Conservation (phyloP, 306 rosid species). For the Cicer arietinum region DNA sequence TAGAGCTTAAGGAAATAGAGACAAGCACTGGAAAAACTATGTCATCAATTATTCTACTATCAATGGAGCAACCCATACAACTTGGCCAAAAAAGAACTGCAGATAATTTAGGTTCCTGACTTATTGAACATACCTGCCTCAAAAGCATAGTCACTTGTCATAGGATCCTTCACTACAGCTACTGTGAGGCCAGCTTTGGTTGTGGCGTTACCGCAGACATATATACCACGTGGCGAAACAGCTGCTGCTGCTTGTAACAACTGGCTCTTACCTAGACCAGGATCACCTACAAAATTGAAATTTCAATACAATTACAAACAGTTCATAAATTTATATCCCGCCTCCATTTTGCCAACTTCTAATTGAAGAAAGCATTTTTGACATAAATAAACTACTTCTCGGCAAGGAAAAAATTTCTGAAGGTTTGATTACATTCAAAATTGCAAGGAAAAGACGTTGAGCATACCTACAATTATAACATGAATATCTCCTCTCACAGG, state of each 20-base stretch:
- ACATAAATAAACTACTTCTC: conserved; percentile 29
- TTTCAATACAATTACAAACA: conserved; percentile 36
- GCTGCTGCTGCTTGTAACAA: conserved; percentile 94
- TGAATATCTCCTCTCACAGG: conserved; percentile 98
- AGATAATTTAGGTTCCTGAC: conserved; percentile 24
- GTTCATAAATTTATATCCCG: conserved; percentile 8
- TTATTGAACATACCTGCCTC: conserved; percentile 71
- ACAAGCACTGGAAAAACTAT: conserved; percentile 37
- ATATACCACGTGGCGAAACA: conserved; percentile 91
- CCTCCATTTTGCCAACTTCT: background rate
- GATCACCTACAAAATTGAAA: conserved; percentile 72
- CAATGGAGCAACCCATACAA: conserved; percentile 38
- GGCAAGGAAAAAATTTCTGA: conserved; percentile 24
- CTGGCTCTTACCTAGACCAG: conserved; percentile 96
- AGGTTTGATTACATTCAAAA: conserved; percentile 39
- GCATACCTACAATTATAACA: conserved; percentile 89
- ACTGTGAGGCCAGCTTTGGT: conserved; percentile 95
- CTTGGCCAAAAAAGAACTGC: conserved; percentile 37
- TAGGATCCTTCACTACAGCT: conserved; percentile 89
- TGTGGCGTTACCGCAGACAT: conserved; percentile 96
- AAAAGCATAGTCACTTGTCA: conserved; percentile 89
- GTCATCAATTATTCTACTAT: conserved; percentile 25
- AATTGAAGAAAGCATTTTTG: conserved; percentile 32
- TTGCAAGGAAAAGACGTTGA: conserved; percentile 45
- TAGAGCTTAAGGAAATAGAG: conserved; percentile 36